These are phyloP conservation scores for Colletotrichum tabaci DNA, from an alignment of 2,329 filamentous ascomycete genomes.

Conservation along the genomic window DNA sequence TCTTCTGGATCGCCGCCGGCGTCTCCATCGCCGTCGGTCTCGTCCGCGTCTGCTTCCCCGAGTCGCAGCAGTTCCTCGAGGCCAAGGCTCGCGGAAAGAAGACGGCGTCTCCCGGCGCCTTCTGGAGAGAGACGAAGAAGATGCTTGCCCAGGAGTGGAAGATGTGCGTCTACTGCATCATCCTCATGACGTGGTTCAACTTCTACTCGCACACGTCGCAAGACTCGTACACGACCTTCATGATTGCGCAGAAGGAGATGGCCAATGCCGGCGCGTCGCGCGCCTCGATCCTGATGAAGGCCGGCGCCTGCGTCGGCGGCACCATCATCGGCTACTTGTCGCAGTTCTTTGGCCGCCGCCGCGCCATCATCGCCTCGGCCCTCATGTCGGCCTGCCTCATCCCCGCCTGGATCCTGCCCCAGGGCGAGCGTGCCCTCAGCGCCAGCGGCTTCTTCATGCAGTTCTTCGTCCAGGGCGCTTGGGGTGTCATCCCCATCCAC, in stretches of 20 bases:
- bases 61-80: slow-evolving; percentile 82
- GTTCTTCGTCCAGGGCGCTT: slow-evolving; percentile 77
- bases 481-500: slow-evolving; percentile 80
- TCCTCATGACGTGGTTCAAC: slow-evolving; percentile 85
- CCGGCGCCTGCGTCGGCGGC: slow-evolving; percentile 81
- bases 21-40: slow-evolving; percentile 79
- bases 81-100: slow-evolving; percentile 72
- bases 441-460: slow-evolving; percentile 79
- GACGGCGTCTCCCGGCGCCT: slow-evolving; percentile 62
- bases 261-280: slow-evolving; percentile 74
- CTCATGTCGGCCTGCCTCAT: slow-evolving; percentile 74
- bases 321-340: slow-evolving; percentile 81
- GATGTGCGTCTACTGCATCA: slow-evolving; percentile 82
- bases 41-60: slow-evolving; percentile 77
- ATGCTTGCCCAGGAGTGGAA: slow-evolving; percentile 82
- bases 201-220: slow-evolving; percentile 85
- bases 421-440: slow-evolving; percentile 71
- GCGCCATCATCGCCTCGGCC: slow-evolving; percentile 74
- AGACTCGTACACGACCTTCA: slow-evolving; percentile 87
- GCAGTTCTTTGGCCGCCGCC: slow-evolving; percentile 81
- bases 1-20: slow-evolving; percentile 79
- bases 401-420: slow-evolving; percentile 79
- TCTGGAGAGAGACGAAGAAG: slow-evolving; percentile 77
- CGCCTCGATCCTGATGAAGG: slow-evolving; percentile 88
- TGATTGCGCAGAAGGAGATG: slow-evolving; percentile 81